phyloP scores from a whole-genome alignment of 2,329 filamentous ascomycete species.

The Sporothrix pseudoabietina region DNA sequence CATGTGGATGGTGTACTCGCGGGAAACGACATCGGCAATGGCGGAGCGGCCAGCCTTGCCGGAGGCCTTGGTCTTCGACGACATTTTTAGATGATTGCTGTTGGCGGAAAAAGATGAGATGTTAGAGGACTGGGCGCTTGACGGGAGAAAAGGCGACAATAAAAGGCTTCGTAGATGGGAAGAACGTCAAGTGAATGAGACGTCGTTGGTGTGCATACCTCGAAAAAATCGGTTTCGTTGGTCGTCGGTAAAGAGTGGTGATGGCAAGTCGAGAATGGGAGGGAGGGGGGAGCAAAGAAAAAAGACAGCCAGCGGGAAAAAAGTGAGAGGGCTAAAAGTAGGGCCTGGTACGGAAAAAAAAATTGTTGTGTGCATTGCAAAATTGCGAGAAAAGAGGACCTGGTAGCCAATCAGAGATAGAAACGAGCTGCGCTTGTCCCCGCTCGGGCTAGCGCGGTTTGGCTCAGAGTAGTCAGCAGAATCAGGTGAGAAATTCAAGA shows the following conservation, averaged over 20 bases:
- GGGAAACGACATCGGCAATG: conserved; percentile 97
- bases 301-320: conserved; percentile 26
- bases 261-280: conserved; percentile 28
- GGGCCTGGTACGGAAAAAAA: conserved; percentile 32
- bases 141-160: not conserved
- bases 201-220: conserved; percentile 27
- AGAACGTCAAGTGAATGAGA: conserved; percentile 2
- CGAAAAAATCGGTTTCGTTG: conserved; percentile 32
- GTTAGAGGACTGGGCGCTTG: conserved; percentile 22
- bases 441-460: not conserved
- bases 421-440: too few species aligned
- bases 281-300: conserved; percentile 29
- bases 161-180: conserved; percentile 2
- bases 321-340: conserved; percentile 32
- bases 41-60: conserved; percentile 81
- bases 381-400: conserved; percentile 29
- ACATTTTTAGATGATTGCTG: conserved; percentile 57
- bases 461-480: not conserved
- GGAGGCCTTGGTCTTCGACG: conserved; percentile 64
- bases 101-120: not conserved
- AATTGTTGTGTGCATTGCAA: conserved; percentile 32
- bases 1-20: conserved; percentile 99
- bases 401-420: conserved; percentile 27
- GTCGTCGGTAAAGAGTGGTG: conserved; percentile 31
- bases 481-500: not conserved